Conservation (phyloP, 495 filamentous ascomycete species). For the Entonaema liquescens region DNA sequence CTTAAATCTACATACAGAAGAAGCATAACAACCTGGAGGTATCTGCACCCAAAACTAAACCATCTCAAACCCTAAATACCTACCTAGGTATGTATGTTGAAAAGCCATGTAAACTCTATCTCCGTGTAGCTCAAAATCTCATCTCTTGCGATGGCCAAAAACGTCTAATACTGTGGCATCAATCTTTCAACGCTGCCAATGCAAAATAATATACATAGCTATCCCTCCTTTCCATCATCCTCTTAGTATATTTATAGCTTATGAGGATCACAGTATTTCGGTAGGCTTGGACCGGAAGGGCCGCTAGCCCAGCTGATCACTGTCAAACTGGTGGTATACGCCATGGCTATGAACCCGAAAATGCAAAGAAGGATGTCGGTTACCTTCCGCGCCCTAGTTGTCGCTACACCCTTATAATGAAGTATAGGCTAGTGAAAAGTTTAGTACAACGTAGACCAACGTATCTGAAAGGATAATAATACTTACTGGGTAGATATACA, state of each 20-base stretch:
- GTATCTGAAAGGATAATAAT: background rate
- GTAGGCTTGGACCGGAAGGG: conserved; percentile 47
- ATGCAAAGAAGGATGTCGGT: conserved; percentile 77
- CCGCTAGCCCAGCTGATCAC: conserved; percentile 78
- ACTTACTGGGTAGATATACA: conserved; percentile 96
- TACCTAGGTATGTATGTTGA: conserved; percentile 9
- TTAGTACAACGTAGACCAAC: conserved; percentile 33
- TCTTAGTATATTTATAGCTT: conserved; percentile 21
- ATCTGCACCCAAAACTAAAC: background rate
- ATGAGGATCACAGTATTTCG: conserved; percentile 59
- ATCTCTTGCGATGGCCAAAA: conserved; percentile 2
- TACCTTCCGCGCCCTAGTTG: conserved; percentile 65
- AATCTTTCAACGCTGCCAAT: conserved; percentile 25
- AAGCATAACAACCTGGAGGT: conserved; percentile 7
- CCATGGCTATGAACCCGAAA: conserved; percentile 86
- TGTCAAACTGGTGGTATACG: conserved; percentile 87
- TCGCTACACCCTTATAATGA: conserved; percentile 82
- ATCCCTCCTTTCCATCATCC: background rate
- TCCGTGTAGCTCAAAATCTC: conserved; percentile 5
- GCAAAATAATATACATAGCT: conserved; percentile 30
- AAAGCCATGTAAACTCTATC: conserved; percentile 29
- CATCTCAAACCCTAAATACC: background rate
- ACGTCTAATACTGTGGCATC: conserved; percentile 18
- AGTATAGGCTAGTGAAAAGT: conserved; percentile 74
- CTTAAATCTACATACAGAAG: background rate